Evolutionary conservation across 2,329 filamentous ascomycete genomes (phyloP), one percentile per base, ranked within the genome.

Genomic region (Alternaria conjuncta): DNA sequence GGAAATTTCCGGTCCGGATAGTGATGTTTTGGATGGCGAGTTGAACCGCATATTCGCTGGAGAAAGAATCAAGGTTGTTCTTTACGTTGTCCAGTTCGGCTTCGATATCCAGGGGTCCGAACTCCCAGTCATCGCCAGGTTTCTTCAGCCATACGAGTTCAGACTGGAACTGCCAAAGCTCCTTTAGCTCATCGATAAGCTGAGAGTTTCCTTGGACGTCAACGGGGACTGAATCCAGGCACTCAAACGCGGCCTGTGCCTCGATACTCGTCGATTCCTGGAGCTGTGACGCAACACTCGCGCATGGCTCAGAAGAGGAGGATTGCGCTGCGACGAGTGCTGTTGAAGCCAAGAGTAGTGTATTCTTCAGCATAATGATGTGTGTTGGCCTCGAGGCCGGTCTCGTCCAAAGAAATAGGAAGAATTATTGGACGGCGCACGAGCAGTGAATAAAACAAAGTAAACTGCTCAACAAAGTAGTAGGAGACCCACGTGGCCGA

Each of bases 41-140:
- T 58, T 82, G 78, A 13, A 81, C 76, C 6, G 77, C 75, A 55
- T 79, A 82, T 63, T 82, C 80, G 46, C 74, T 80, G 4, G 61
- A 36, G 58, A 30, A 73, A 4, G 72, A 64, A n/a, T 66, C 71
- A 45, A 81, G 70, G 21, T 70, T 73, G 15, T 63, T 64, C 44
- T 71, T 67, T 30, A 82, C 71, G 2, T 72, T 68, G 26, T 80
- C 74, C 43, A 81, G 61, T n/a, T 76, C 76, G 4, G 60, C 71
- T 7, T 76, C 57, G 8, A 82, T 62, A 43, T 82, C 80, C 9
- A 80, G 61, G 2, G 73, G 54, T 11, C 78, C 77, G 32, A 75
- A 73, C 20, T 78, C 70, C 64, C 74, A 78, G 9, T 75, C 75
- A 20, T 66, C 45, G 15, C 76, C 77, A 13, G 78, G 74, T 36